These are phyloP conservation scores for Apiotrichum porosum DNA, from an alignment of 1,284 basidiomycete species.

Conservation along the genomic window DNA sequence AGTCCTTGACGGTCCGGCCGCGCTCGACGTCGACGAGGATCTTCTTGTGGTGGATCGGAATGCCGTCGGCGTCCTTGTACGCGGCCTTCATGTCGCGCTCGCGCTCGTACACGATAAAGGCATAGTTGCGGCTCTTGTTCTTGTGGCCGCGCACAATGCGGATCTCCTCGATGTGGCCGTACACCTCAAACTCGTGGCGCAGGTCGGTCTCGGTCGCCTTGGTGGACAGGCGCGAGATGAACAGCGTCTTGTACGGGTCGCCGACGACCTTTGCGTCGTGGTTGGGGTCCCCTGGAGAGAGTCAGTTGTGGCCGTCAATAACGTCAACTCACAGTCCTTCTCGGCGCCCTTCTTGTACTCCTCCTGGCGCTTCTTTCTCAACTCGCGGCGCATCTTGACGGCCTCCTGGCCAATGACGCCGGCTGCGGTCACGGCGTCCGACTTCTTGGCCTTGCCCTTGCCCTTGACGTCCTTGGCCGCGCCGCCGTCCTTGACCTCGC, in stretches of 20 bases:
- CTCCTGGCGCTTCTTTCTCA: constrained; percentile 69
- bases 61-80: constrained; percentile 98
- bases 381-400: constrained; percentile 69
- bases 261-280: constrained; percentile 90
- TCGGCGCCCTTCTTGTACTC: constrained; percentile 77
- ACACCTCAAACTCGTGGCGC: constrained; percentile 88
- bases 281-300: constrained; percentile 31
- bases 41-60: constrained; percentile 89
- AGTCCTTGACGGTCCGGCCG: constrained; percentile 93
- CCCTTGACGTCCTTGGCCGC: constrained; percentile 54
- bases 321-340: constrained; percentile 63
- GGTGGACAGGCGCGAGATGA: constrained; percentile 89
- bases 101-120: constrained; percentile 95
- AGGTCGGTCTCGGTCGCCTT: constrained; percentile 84
- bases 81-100: constrained; percentile 99
- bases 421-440: constrained; percentile 57
- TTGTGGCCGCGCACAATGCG: constrained; percentile 86
- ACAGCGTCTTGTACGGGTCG: constrained; percentile 97
- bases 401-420: constrained; percentile 49
- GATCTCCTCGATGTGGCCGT: constrained; percentile 88
- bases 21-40: constrained; percentile 98
- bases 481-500: constrained; percentile 7
- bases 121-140: constrained; percentile 82
- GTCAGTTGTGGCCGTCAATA: background rate
- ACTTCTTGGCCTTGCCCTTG: constrained; percentile 66